Conservation (phyloP, 331 rosid genomes). For the Telfairia occidentalis region DNA sequence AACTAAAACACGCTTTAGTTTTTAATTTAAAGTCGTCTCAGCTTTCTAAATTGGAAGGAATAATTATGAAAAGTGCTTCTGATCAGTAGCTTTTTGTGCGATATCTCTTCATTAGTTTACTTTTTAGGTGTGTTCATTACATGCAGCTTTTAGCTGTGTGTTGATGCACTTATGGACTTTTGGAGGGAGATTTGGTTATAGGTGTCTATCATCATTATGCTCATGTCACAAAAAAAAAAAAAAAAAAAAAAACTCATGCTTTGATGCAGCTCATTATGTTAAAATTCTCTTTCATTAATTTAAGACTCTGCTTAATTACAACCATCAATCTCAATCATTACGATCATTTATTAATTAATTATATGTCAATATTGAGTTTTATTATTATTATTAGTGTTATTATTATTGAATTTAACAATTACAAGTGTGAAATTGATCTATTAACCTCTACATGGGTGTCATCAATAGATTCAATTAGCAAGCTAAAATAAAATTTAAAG, state of each 20-base stretch:
- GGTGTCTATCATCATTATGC: constrained; percentile 31
- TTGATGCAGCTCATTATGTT: constrained; percentile 16
- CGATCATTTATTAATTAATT: too few species aligned
- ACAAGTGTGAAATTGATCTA: too few species aligned
- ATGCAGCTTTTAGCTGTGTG: constrained; percentile 1
- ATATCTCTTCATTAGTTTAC: background rate
- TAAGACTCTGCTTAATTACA: background rate
- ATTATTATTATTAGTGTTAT: too few species aligned
- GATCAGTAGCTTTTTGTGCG: background rate
- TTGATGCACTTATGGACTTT: constrained; percentile 10
- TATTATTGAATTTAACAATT: too few species aligned
- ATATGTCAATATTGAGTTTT: too few species aligned
- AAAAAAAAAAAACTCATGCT: background rate
- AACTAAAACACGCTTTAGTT: constrained; percentile 10
- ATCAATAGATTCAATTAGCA: background rate
- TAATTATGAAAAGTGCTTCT: constrained; percentile 15
- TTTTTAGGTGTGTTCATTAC: constrained; percentile 16
- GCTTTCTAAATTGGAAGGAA: constrained; percentile 15
- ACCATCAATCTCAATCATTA: background rate
- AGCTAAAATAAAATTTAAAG: too few species aligned
- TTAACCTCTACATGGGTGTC: too few species aligned
- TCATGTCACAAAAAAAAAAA: constrained; percentile 34
- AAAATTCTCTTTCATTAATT: background rate
- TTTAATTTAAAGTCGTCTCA: background rate
- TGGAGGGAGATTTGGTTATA: constrained; percentile 22